Base-by-base conservation (phyloP, 2,329 filamentous ascomycete genomes). In the Allantophomopsis lycopodina region DNA sequence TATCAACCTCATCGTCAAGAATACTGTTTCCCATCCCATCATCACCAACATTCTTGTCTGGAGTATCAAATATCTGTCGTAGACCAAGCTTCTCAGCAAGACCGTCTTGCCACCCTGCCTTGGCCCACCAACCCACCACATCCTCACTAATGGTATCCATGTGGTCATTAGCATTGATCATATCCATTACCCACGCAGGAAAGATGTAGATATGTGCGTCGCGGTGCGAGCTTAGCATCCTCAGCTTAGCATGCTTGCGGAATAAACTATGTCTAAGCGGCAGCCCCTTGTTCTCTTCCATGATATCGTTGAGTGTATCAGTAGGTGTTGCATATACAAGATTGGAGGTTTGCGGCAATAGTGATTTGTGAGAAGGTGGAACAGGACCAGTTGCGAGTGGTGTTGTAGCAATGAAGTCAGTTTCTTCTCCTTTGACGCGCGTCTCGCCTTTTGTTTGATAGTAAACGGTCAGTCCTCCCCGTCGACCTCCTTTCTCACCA, bases 151-250 rank as follows among this genome's bases (percentile, higher is more conserved):
- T 78, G 41, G 80, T 93, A 51, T 94, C 84, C 46, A 98, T 75
- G 10, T 73, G 77, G 21, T 88, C 80, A 51, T 95, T 93, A 45
- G 71, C 67, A 42, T 75, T 73, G 33, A 93, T 75, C 57, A 94
- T 83, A 40, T 93, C 80, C 52, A 94, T 73, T 7, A 94, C 73
- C 89, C 91, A 96, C 48, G 76, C 77, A 0, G 91, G 91, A 48
- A 98, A 84, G 46, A 98, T 76, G 60, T 98, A 98, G 42, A 96
- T 81, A 55, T 96, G 89, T 0, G 89, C 84, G 56, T 96, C 89
- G 33, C 91, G 76, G 56, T 93, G 81, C 4, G 79, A 85, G 12
- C 79, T 89, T 43, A 88, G 69, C 69, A 95, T 81, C 50, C 80
- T 80, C 33, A 94, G 68, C 28, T 76, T 75, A 8, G 84, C 77